Base-by-base conservation (phyloP, 148 eudicot species). In the Persicaria maculosa region DNA sequence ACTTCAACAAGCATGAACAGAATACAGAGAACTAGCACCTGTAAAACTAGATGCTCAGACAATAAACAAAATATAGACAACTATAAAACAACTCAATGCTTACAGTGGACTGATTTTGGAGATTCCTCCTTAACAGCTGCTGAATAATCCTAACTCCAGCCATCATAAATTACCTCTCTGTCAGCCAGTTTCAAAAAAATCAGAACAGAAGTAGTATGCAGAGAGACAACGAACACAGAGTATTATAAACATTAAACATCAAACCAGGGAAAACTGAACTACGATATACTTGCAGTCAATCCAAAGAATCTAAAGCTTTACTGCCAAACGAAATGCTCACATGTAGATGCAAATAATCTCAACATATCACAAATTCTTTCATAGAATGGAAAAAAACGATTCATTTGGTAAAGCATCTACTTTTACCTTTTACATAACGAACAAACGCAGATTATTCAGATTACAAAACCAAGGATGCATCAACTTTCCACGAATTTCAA, bases 111-210 rank as follows among this genome's bases (percentile, higher is more conserved):
- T 83, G 87, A 72, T 83, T 80, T 9, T 83, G 88, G 48, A 85
- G 77, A 19, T 85, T 87, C 80, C 79, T 86, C 74, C 75, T 87
- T 75, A 91, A 78, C 52, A 89, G 82, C 72, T 79, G 87, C 50
- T 86, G 87, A 73, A 89, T 76, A 52, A 86, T 83, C 84, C 93
- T 84, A 74, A 85, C 90, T 79, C 88, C 89, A 71, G 86, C 87
- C 96, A 91, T 91, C 62, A 77, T 77, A 79, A 71, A 52, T 15
- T 55, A 81, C 47, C 76, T 77, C 77, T 74, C 55, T 61, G 68
- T 15, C 46, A 47, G 46, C 31, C 54, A 46, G 46, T 65, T 65
- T 5, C 70, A 65, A 14, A 65, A 65, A 65, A 65, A 5, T 43
- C 14, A 40, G 7, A 10, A 4, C 22, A 62, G 68, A 65, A 17